Evolutionary conservation across 2,329 filamentous ascomycete species (phyloP).

Genomic region (Tolypocladium album): DNA sequence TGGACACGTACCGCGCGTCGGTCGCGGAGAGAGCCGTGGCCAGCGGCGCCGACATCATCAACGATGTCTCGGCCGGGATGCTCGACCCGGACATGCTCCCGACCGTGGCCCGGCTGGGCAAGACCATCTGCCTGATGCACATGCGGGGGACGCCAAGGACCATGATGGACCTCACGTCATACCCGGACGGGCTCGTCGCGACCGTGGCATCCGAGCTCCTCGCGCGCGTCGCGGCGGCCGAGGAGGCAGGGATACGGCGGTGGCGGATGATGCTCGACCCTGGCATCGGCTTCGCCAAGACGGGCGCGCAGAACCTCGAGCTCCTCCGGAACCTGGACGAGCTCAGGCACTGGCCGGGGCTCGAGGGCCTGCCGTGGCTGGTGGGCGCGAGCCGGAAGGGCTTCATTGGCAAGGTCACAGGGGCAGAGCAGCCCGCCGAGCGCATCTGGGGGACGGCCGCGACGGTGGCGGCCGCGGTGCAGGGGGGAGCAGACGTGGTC

Average conservation of each 20-base stretch:
- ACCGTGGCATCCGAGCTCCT: slow-evolving; percentile 59
- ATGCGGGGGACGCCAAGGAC: slow-evolving; percentile 82
- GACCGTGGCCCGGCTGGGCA: slow-evolving; percentile 66
- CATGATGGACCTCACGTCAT: slow-evolving; percentile 61
- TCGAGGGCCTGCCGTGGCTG: slow-evolving; percentile 73
- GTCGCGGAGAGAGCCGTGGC: slow-evolving; percentile 69
- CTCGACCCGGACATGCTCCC: slow-evolving; percentile 74
- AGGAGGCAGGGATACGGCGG: slow-evolving; percentile 70
- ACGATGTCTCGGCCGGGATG: slow-evolving; percentile 79
- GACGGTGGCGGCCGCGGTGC: slow-evolving; percentile 74
- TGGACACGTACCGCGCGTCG: slow-evolving; percentile 84
- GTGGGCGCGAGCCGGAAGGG: slow-evolving; percentile 81
- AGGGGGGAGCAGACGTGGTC: slow-evolving; percentile 83
- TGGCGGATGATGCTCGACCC: slow-evolving; percentile 96
- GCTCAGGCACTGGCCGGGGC: slow-evolving; percentile 51
- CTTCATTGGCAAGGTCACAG: slow-evolving; percentile 78
- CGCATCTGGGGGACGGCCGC: slow-evolving; percentile 80
- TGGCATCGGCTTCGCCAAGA: slow-evolving; percentile 90
- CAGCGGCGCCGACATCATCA: slow-evolving; percentile 84
- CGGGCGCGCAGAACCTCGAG: slow-evolving; percentile 67
- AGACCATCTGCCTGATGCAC: slow-evolving; percentile 80
- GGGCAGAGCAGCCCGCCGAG: slow-evolving; percentile 57
- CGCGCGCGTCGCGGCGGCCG: slow-evolving; percentile 59
- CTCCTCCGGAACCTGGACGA: slow-evolving; percentile 58
- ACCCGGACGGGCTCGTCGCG: slow-evolving; percentile 56